Percentiles rank a stretch among this genome's conserved stretches.
These are phyloP conservation scores for Astragalus glycyphyllos DNA, from an alignment of 306 rosid species.

Conservation along the genomic window DNA sequence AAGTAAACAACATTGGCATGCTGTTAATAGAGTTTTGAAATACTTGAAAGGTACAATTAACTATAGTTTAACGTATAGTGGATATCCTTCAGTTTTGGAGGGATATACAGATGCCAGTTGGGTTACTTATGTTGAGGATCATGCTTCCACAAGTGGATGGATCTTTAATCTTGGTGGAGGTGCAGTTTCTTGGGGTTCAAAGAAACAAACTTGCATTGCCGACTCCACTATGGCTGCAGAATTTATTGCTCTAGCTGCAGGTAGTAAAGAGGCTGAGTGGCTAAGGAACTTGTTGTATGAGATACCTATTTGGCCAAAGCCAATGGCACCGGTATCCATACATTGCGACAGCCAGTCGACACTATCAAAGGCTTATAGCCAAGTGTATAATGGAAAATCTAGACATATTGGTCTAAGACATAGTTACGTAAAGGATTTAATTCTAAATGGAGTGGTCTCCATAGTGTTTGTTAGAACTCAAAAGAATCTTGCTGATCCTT, in stretches of 20 bases:
- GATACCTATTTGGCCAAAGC: not conserved
- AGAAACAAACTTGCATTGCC: no score
- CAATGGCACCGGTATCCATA: slow-evolving; percentile 12
- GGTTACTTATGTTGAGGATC: not conserved
- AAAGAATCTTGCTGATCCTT: no score
- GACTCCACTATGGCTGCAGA: no score
- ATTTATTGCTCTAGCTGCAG: not conserved
- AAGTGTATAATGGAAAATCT: no score
- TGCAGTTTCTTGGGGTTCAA: no score
- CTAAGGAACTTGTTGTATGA: not conserved
- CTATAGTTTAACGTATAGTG: not conserved
- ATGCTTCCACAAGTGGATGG: not conserved
- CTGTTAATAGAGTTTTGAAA: not conserved
- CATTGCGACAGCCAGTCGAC: not conserved
- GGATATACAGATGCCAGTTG: slow-evolving; percentile 1
- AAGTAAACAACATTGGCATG: not conserved
- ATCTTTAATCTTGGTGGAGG: no score
- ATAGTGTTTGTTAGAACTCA: no score
- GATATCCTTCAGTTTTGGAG: not conserved
- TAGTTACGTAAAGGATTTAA: not conserved
- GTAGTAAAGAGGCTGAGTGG: not conserved
- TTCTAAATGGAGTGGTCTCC: not conserved
- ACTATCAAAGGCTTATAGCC: not conserved
- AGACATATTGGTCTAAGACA: slow-evolving; percentile 3
- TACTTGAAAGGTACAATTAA: not conserved